Percentiles rank a stretch among this genome's conserved stretches.
phyloP scores from a whole-genome alignment of 2,329 filamentous ascomycete genomes.

The Lecanicillium sp. region DNA sequence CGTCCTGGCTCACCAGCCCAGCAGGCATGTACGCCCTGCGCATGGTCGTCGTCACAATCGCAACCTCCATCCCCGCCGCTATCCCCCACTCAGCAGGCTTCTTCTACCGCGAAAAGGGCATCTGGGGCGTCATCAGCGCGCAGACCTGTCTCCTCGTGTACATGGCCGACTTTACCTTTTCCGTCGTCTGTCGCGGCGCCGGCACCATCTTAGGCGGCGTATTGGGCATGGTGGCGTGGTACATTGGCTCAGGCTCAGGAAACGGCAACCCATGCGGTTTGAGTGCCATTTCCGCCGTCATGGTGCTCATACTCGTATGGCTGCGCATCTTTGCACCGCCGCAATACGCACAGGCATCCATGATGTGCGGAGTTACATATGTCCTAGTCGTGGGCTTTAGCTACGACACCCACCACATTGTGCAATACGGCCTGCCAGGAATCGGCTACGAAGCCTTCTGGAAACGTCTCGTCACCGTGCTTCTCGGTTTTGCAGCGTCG shows the following conservation, averaged over 20 bases:
- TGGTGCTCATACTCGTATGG: conserved; percentile 25
- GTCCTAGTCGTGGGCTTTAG: conserved; percentile 37
- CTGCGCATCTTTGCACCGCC: conserved; percentile 23
- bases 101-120: conserved; percentile 41
- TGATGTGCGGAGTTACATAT: conserved; percentile 29
- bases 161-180: conserved; percentile 40
- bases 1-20: conserved; percentile 32
- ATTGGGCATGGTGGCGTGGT: conserved; percentile 39
- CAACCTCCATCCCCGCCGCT: conserved; percentile 29
- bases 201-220: conserved; percentile 39
- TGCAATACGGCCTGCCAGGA: conserved; percentile 35
- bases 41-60: conserved; percentile 38
- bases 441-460: conserved; percentile 39
- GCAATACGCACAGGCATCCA: conserved; percentile 17
- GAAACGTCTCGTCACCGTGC: conserved; percentile 33
- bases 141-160: conserved; percentile 39
- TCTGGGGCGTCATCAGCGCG: conserved; percentile 43
- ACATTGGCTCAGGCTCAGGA: conserved; percentile 39
- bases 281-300: conserved; percentile 33
- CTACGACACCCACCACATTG: conserved; percentile 33
- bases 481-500: conserved; percentile 34
- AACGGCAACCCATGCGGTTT: conserved; percentile 41
- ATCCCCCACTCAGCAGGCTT: conserved; percentile 36
- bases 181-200: conserved; percentile 28
- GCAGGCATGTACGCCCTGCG: conserved; percentile 38